phyloP scores from a whole-genome alignment of 495 filamentous ascomycete species.

The Elasticomyces elasticus region DNA sequence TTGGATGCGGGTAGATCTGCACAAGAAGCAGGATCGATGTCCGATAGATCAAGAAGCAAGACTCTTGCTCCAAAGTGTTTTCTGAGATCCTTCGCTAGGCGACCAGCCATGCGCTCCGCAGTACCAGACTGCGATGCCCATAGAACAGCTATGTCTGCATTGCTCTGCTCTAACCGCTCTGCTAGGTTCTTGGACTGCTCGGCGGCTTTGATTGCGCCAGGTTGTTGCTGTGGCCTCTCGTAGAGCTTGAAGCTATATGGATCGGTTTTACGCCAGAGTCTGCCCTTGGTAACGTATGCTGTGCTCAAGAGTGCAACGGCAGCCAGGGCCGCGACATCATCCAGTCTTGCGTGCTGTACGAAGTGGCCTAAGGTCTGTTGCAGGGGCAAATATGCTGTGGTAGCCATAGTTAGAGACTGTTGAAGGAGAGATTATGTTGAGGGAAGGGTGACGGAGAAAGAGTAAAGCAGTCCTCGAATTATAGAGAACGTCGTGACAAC shows the following conservation, averaged over 20 bases:
- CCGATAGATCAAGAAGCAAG: constrained; percentile 41
- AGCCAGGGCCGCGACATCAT: constrained; percentile 17
- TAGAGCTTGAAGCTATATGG: constrained; percentile 29
- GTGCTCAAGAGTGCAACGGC: constrained; percentile 13
- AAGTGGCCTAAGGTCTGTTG: not conserved
- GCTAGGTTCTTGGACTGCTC: too few relatives aligned
- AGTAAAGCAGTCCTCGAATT: too few relatives aligned
- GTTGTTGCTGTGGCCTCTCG: constrained; percentile 33
- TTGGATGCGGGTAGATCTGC: constrained; percentile 33
- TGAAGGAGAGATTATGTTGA: not conserved
- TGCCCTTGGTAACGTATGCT: constrained; percentile 22
- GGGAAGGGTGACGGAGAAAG: too few relatives aligned
- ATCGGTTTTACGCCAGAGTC: constrained; percentile 27
- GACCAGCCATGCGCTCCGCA: constrained; percentile 41
- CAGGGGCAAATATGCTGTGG: not conserved
- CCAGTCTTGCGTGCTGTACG: not conserved
- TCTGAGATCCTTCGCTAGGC: constrained; percentile 38
- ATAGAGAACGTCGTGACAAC: too few relatives aligned
- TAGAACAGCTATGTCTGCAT: too few relatives aligned
- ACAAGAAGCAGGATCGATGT: constrained; percentile 40
- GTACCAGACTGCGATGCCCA: constrained; percentile 50
- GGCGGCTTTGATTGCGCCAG: too few relatives aligned
- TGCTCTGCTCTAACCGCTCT: too few relatives aligned
- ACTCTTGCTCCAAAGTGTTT: constrained; percentile 36
- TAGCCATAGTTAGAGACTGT: not conserved